Base-by-base conservation (phyloP, 2,329 filamentous ascomycete species). In the Coniochaeta pulveracea region DNA sequence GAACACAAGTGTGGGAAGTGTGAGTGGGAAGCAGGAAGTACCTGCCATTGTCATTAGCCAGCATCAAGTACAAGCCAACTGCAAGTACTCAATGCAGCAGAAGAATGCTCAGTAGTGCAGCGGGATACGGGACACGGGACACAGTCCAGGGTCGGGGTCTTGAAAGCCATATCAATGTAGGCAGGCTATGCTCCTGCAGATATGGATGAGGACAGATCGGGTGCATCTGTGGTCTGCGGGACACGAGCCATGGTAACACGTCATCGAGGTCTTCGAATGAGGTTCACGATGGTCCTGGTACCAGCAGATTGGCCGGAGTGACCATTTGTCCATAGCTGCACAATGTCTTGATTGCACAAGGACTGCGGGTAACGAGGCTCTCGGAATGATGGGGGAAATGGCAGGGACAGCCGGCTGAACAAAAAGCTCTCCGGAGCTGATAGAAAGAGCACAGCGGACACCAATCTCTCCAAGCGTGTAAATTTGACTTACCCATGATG, bases 161-260 rank as follows among this genome's bases (percentile, higher is more conserved):
- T n/a, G n/a, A n/a, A n/a, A n/a, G n/a, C n/a, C n/a, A n/a, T n/a
- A n/a, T n/a, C n/a, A n/a, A n/a, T n/a, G n/a, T n/a, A n/a, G n/a
- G n/a, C n/a, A n/a, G n/a, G n/a, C n/a, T n/a, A 26, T 19, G 26
- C 19, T 18, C 19, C 12, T 25, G 26, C 25, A 22, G 9, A 21
- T 10, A 28, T 19, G n/a, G 10, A 26, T 28, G 10, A 26, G 10
- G 11, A 10, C 22, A 33, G 14, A 28, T 33, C 18, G 15, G 35
- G 34, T 31, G 28, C 28, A 22, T 31, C 11, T 31, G 28, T 19
- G 19, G 21, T n/a, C 8, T 23, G n/a, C 46, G 49, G 46, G 45
- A 48, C 49, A 47, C 43, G 47, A 44, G 43, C 44, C 31, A 43
- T 43, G 41, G 53, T 54, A 52, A 50, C 52, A 57, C 52, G 47